Percentiles rank a stretch among this genome's conserved stretches.
These are phyloP conservation scores for Chrysoporthe austroafricana DNA, from an alignment of 2,329 filamentous ascomycete species.

Conservation along the genomic window DNA sequence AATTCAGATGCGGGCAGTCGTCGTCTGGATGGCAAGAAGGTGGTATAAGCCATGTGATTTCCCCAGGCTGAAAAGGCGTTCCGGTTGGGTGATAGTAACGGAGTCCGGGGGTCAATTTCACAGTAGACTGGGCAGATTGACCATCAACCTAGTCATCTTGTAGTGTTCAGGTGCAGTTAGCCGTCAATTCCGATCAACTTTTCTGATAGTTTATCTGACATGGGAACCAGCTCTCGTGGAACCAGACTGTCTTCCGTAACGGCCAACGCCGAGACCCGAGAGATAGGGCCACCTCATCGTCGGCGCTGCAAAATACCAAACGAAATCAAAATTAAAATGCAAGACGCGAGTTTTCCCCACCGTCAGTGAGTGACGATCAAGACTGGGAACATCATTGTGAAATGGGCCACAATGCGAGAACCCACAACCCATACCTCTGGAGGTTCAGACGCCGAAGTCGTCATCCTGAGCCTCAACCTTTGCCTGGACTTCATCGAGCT, in stretches of 20 bases:
- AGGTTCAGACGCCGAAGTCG: constrained; percentile 6
- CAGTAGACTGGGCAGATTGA: constrained; percentile 11
- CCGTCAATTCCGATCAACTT: neutral
- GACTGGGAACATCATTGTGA: neutral
- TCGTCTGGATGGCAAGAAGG: constrained; percentile 28
- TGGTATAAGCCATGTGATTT: constrained; percentile 4
- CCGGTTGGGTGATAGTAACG: constrained; percentile 13
- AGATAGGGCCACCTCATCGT: neutral
- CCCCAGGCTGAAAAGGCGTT: constrained; percentile 17
- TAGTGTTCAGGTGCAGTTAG: constrained; percentile 6
- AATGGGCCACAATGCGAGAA: neutral
- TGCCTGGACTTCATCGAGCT: constrained; percentile 7
- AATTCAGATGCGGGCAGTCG: constrained; percentile 37
- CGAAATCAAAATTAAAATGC: neutral
- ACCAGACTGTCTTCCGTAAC: neutral
- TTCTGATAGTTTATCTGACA: neutral
- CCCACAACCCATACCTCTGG: neutral
- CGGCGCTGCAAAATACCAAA: neutral
- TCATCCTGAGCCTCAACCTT: constrained; percentile 28
- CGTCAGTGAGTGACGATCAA: neutral
- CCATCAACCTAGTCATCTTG: neutral
- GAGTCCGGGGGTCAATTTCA: constrained; percentile 7
- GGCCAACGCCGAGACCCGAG: neutral
- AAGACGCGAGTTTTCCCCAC: neutral
- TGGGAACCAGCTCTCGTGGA: neutral